phyloP scores from a whole-genome alignment of 345 rosid species.

The Corchorus olitorius region DNA sequence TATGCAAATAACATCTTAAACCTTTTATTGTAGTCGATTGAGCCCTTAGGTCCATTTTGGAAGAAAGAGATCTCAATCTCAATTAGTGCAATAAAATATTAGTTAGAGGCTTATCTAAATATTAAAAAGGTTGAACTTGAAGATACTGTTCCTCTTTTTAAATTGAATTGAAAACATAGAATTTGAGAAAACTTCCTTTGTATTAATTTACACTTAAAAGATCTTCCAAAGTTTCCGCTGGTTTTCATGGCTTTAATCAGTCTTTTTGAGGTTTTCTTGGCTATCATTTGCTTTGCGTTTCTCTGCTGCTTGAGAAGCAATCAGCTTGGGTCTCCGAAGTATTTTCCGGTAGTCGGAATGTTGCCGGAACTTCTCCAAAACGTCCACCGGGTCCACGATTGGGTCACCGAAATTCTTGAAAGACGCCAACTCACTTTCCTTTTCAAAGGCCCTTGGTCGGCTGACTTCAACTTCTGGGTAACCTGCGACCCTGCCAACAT shows the following conservation, averaged over 20 bases:
- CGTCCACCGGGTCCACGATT: slow-evolving; percentile 40
- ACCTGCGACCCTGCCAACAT: slow-evolving; percentile 60
- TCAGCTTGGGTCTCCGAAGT: slow-evolving; percentile 28
- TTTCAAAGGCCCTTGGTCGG: slow-evolving; percentile 44
- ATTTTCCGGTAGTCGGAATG: slow-evolving; percentile 65
- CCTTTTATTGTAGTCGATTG: too few species aligned
- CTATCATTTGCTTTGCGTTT: slow-evolving; percentile 36
- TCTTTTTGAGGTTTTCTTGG: slow-evolving; percentile 37
- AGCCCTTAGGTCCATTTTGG: too few species aligned
- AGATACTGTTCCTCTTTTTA: too few species aligned
- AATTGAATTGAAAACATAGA: too few species aligned
- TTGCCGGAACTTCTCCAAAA: slow-evolving; percentile 40
- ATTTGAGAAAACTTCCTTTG: too few species aligned
- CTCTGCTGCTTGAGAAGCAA: slow-evolving; percentile 16
- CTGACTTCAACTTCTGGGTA: slow-evolving; percentile 32
- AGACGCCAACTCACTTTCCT: slow-evolving; percentile 27
- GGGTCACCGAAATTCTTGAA: slow-evolving; percentile 29
- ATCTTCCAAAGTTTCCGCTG: neutral
- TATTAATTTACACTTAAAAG: too few species aligned
- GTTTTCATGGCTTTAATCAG: slow-evolving; percentile 24
- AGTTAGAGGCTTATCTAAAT: too few species aligned
- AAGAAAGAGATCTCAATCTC: too few species aligned
- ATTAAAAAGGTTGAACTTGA: too few species aligned
- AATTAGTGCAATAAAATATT: too few species aligned
- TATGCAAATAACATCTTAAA: too few species aligned